These are phyloP conservation scores for Hypoxylon crocopeplum DNA, from an alignment of 495 filamentous ascomycete genomes.

Conservation along the genomic window DNA sequence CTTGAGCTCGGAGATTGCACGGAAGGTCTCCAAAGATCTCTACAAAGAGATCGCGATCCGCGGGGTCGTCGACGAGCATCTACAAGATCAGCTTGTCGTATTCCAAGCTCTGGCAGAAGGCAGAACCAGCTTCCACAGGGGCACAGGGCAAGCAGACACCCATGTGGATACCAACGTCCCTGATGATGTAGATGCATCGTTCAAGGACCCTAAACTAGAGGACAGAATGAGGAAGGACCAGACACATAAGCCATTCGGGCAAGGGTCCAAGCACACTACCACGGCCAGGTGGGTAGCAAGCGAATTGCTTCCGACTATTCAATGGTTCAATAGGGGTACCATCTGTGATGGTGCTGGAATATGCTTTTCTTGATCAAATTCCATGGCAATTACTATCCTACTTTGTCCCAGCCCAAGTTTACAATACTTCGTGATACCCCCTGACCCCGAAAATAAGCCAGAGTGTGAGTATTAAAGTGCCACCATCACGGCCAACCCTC, in stretches of 20 bases:
- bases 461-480: no score
- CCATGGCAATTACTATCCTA: no score
- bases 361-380: constrained; percentile 13
- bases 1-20: constrained; percentile 48
- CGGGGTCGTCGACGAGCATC: constrained; percentile 69
- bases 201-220: constrained; percentile 37
- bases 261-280: constrained; percentile 70
- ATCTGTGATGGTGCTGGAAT: constrained; percentile 59
- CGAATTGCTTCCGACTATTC: constrained; percentile 57
- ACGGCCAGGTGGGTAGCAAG: constrained; percentile 79
- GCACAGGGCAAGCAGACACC: neutral
- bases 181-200: constrained; percentile 6
- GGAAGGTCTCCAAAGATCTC: constrained; percentile 63
- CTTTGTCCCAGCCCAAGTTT: no score
- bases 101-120: constrained; percentile 78
- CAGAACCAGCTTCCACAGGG: constrained; percentile 48
- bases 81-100: constrained; percentile 82
- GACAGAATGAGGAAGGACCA: constrained; percentile 40
- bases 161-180: constrained; percentile 11
- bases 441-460: no score
- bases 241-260: constrained; percentile 55
- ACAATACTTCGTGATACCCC: no score
- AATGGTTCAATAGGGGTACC: constrained; percentile 60
- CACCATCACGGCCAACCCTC: no score
- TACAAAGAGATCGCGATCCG: constrained; percentile 61